Percentiles rank a stretch among this genome's conserved stretches.
phyloP scores from a whole-genome alignment of 345 rosid species.

The Eucalyptus regnans region DNA sequence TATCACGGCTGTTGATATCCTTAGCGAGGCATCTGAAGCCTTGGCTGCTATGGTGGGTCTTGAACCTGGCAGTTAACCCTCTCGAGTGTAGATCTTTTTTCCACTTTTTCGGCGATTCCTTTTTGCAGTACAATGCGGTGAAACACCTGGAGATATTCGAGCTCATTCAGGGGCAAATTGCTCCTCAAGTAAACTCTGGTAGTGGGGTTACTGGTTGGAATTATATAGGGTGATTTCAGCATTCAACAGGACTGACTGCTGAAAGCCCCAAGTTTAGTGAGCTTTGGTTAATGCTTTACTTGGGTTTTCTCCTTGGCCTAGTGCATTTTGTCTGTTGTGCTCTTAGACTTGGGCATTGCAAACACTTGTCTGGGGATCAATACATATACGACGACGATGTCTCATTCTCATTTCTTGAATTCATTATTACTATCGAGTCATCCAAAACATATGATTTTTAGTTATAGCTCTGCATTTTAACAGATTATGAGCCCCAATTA shows the following conservation, averaged over 20 bases:
- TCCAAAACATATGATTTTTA: background rate
- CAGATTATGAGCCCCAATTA: background rate
- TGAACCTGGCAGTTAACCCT: background rate
- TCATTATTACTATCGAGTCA: background rate
- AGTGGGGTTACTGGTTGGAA: background rate
- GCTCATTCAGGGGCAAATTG: background rate
- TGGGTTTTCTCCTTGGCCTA: background rate
- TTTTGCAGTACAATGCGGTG: background rate
- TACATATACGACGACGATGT: background rate
- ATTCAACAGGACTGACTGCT: background rate
- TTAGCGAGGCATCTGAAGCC: background rate
- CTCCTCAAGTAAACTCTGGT: background rate
- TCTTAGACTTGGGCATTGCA: background rate
- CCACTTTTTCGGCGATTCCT: background rate
- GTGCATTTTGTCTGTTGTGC: background rate
- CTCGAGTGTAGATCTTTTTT: background rate
- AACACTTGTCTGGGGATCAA: background rate
- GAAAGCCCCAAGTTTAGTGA: background rate
- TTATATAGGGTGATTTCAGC: background rate
- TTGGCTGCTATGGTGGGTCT: background rate
- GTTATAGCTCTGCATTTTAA: background rate
- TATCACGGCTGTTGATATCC: background rate
- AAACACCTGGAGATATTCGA: background rate
- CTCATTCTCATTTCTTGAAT: background rate
- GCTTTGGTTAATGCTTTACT: background rate